Percentiles rank a stretch among this genome's conserved stretches.
Evolutionary conservation across 371 early-diverging fungal species (phyloP).

Genomic region (Funneliformis caledonium): DNA sequence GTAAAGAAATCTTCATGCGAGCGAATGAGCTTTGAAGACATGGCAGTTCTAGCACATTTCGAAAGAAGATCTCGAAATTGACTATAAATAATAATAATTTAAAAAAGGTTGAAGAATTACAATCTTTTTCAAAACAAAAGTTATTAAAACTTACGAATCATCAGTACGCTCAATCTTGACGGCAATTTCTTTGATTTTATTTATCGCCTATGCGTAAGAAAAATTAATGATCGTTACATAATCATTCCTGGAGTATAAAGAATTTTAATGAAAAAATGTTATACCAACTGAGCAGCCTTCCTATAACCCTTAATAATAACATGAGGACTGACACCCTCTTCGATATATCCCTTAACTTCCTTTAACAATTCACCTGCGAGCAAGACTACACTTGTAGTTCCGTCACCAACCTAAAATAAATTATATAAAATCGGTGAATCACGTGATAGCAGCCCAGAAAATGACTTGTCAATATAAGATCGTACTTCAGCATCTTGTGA

Average conservation of each 20-base stretch:
- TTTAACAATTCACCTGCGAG: constrained; percentile 97
- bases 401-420: constrained; percentile 90
- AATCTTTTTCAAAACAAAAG: not conserved
- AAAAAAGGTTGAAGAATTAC: constrained; percentile 9
- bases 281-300: constrained; percentile 78
- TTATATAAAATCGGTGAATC: constrained; percentile 17
- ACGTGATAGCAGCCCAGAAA: not conserved
- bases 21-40: constrained; percentile 99
- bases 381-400: constrained; percentile 99
- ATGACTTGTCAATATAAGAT: too few species aligned
- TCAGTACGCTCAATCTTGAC: constrained; percentile 78
- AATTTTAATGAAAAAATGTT: not conserved
- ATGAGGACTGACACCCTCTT: constrained; percentile 96
- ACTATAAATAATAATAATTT: constrained; percentile 41
- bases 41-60: constrained; percentile 97
- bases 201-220: constrained; percentile 61
- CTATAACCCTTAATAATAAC: constrained; percentile 95
- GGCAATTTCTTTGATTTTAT: constrained; percentile 87
- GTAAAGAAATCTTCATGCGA: constrained; percentile 98
- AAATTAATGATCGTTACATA: not conserved
- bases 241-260: not conserved
- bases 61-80: constrained; percentile 92
- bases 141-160: constrained; percentile 60
- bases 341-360: constrained; percentile 92
- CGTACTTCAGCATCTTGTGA: constrained; percentile 99